Evolutionary conservation across 306 rosid species (phyloP), one percentile per base, ranked within the genome.

Genomic region (Ammopiptanthus mongolicus): DNA sequence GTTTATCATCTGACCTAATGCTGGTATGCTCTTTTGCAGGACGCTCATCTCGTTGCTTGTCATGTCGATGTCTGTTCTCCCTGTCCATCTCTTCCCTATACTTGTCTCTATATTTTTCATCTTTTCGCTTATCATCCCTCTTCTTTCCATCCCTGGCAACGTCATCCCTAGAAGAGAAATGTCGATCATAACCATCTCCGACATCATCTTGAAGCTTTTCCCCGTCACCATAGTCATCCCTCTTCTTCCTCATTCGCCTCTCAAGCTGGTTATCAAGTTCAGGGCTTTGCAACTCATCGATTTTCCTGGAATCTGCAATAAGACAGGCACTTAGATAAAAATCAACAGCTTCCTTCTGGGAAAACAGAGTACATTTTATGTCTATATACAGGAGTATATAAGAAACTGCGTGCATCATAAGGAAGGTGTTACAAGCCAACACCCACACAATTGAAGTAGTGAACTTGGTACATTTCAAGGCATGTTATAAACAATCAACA

Each of bases 111-210:
- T 86, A 80, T 81, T 86, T 90, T 31, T 96, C 99, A 79, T 96
- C 98, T 80, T 81, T 96, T 71, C 86, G 93, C 78, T 86, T 96
- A 80, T 96, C 99, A 82, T 89, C 93, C 85, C 86, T 96, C 66
- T 82, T 87, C 74, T 83, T 88, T 59, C 80, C 93, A 73, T 92
- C 98, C 84, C 84, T 89, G 41, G 82, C 71, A 83, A 34, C 36
- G 70, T 89, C 97, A 84, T 90, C 93, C 84, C 82, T 87, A 57
- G 91, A 84, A 41, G 86, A 88, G 68, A 87, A 71, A 51, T 83
- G 81, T 51, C 89, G 90, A 64, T 82, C 85, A 66, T 65, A 87
- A 51, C 85, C 73, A 75, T 92, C 97, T 15, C 88, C 84, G 7
- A 28, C 46, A 76, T 86, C 93, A 74, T 86, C 98, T 55, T 75